Percentiles rank a stretch among this genome's conserved stretches.
phyloP scores from a whole-genome alignment of 805 yeast species.

The Wickerhamiella azymoides region DNA sequence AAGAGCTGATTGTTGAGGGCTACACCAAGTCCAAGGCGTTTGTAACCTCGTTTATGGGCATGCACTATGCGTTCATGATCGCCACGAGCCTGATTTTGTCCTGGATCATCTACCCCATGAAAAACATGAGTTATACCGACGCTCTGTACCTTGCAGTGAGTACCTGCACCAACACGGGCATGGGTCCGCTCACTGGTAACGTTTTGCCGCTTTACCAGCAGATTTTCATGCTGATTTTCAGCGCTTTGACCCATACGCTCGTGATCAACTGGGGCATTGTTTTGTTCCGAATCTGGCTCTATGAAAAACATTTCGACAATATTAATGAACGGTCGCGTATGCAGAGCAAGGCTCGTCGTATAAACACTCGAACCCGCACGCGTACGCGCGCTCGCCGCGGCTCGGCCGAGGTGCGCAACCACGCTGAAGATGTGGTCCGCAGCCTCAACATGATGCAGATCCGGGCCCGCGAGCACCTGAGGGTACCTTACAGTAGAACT shows the following conservation, averaged over 20 bases:
- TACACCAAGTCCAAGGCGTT: neutral
- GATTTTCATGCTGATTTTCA: slow-evolving; percentile 45
- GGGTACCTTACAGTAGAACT: neutral
- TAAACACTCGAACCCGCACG: slow-evolving; percentile 37
- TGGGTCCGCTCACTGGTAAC: slow-evolving; percentile 65
- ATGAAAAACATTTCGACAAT: slow-evolving; percentile 72
- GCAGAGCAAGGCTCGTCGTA: slow-evolving; percentile 70
- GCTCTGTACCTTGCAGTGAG: slow-evolving; percentile 64
- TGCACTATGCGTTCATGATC: slow-evolving; percentile 46
- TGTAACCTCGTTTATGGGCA: slow-evolving; percentile 17
- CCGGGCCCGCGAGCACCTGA: slow-evolving; percentile 9
- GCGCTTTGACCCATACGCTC: slow-evolving; percentile 71
- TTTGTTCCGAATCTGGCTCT: slow-evolving; percentile 73
- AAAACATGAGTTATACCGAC: slow-evolving; percentile 57
- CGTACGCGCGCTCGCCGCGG: slow-evolving; percentile 31
- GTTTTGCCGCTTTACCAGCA: slow-evolving; percentile 63
- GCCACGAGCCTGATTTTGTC: slow-evolving; percentile 51
- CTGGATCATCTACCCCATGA: slow-evolving; percentile 61
- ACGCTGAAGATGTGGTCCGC: slow-evolving; percentile 48
- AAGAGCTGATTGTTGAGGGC: neutral
- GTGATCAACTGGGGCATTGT: slow-evolving; percentile 71
- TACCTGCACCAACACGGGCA: slow-evolving; percentile 81
- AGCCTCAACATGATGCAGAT: slow-evolving; percentile 67
- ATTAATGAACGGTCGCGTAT: slow-evolving; percentile 65
- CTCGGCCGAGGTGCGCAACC: neutral